These are phyloP conservation scores for Yamadazyma aaseri DNA, from an alignment of 1,139 yeast species.

Conservation along the genomic window DNA sequence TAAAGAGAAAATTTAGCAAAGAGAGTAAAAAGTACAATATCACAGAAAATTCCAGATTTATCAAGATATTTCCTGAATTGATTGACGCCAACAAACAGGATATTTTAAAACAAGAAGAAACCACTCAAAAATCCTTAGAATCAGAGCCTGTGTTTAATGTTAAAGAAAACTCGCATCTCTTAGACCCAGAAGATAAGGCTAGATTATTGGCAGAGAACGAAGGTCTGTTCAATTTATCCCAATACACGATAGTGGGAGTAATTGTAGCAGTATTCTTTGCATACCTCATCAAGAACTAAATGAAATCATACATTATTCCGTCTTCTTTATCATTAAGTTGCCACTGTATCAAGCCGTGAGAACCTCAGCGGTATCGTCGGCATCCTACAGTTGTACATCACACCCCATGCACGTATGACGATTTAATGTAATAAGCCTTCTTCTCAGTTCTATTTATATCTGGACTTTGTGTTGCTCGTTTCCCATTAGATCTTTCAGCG, in stretches of 20 bases:
- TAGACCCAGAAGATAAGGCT: conserved; percentile 49
- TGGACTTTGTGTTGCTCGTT: no score
- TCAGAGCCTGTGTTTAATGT: conserved; percentile 21
- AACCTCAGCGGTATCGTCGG: no score
- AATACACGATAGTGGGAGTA: conserved; percentile 26
- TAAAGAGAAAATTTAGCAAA: conserved; percentile 40
- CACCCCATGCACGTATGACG: no score
- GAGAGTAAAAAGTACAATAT: conserved; percentile 69
- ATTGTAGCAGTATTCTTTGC: conserved; percentile 29
- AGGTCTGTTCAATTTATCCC: conserved; percentile 7
- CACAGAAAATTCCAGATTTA: conserved; percentile 52
- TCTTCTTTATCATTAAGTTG: no score
- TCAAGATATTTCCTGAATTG: conserved; percentile 66
- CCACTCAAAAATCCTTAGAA: conserved; percentile 11
- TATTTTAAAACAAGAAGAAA: conserved; percentile 18
- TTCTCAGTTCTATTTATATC: no score
- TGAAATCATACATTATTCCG: no score
- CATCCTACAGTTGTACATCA: no score
- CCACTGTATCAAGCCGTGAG: no score
- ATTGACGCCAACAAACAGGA: conserved; percentile 45
- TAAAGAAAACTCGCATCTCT: conserved; percentile 23
- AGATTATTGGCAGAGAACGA: conserved; percentile 24
- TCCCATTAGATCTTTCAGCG: no score
- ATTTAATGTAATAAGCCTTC: no score
- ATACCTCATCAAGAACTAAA: conserved; percentile 21